Conservation (phyloP, 192 early-diverging fungal genomes). For the Dissophora globulifera region DNA sequence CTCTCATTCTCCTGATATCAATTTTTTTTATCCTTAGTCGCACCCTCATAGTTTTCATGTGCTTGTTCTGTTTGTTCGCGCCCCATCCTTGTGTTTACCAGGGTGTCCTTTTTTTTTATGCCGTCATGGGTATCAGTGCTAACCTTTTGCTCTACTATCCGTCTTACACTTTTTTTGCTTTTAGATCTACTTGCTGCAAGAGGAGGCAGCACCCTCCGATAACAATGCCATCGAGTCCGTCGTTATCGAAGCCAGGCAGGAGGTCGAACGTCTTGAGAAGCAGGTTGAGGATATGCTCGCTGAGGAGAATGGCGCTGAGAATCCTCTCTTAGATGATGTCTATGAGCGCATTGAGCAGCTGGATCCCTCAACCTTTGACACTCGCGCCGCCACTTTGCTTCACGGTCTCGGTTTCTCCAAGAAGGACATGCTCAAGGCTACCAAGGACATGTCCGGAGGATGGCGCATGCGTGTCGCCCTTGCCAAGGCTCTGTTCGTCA, state of each 20-base stretch:
- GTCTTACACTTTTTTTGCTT: not conserved
- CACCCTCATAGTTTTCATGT: no score
- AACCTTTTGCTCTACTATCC: no score
- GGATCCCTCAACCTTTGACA: conserved; percentile 95
- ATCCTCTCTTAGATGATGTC: conserved; percentile 90
- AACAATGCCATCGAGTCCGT: conserved; percentile 92
- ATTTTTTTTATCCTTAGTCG: not conserved
- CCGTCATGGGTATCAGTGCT: no score
- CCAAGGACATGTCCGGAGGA: conserved; percentile 98
- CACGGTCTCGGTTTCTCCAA: conserved; percentile 95
- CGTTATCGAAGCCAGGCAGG: conserved; percentile 86
- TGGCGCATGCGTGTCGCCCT: conserved; percentile 99
- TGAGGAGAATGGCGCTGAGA: conserved; percentile 86
- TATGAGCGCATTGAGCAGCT: conserved; percentile 97
- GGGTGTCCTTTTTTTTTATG: no score
- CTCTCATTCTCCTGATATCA: not conserved
- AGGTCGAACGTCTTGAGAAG: conserved; percentile 92
- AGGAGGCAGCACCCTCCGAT: conserved; percentile 96
- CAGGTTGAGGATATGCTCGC: conserved; percentile 92
- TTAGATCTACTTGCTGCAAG: conserved; percentile 91
- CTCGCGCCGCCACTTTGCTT: conserved; percentile 89
- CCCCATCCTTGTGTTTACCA: no score
- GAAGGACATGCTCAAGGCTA: conserved; percentile 89
- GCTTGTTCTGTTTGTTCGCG: no score
- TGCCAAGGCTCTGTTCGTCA: conserved; percentile 95